phyloP scores from a whole-genome alignment of 2,329 filamentous ascomycete genomes.

The Meredithiella fracta region DNA sequence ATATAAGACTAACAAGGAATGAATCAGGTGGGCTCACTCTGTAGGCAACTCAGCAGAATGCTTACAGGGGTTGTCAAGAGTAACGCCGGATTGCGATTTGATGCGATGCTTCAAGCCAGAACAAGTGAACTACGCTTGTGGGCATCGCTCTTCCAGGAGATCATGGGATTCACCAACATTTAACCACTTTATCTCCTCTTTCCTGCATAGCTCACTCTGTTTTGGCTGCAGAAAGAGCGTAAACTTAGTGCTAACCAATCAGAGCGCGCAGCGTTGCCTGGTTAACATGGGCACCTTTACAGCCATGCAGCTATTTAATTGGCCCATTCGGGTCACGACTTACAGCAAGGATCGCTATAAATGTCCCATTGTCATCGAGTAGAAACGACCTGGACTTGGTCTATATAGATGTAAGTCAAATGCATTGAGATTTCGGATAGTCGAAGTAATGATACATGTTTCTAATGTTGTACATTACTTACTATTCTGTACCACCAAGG shows the following conservation, averaged over 20 bases:
- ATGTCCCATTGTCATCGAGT: no score
- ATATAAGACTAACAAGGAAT: neutral
- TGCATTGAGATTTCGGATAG: neutral
- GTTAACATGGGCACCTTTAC: slow-evolving; percentile 3
- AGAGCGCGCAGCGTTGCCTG: slow-evolving; percentile 8
- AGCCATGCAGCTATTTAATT: neutral
- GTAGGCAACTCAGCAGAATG: neutral
- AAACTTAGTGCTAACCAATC: slow-evolving; percentile 4
- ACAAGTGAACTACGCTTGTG: neutral
- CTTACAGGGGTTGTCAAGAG: no score
- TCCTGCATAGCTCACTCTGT: neutral
- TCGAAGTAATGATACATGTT: neutral
- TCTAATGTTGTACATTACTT: no score
- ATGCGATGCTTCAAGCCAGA: neutral
- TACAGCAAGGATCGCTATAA: neutral
- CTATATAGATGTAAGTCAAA: no score
- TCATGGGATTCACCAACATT: neutral
- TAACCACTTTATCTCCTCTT: neutral
- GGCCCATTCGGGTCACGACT: neutral
- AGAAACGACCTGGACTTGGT: no score
- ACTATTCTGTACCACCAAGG: no score
- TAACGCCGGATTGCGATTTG: neutral
- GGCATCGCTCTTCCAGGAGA: neutral
- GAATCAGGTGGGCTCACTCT: neutral
- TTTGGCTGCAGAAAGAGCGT: neutral